Evolutionary conservation across 768 basidiomycete genomes (phyloP), one percentile per base, ranked within the genome.

Genomic region (Guyanaporus albipodus): DNA sequence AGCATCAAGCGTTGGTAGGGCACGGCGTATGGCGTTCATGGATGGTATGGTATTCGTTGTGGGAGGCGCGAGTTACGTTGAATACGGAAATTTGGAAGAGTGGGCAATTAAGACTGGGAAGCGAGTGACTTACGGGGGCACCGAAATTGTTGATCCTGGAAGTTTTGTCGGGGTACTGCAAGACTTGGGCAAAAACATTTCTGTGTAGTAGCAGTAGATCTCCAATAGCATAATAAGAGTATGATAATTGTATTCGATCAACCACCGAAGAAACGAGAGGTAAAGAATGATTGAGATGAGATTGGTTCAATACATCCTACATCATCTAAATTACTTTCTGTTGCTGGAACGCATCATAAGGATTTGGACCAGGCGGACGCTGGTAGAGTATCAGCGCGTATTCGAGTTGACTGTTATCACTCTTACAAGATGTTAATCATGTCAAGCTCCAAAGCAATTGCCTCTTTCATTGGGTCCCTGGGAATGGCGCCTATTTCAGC

Each of bases 51-150:
- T 99, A 4, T 99, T 99, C 56, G 73, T 97, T 24, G 94, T 99
- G 3, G 96, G 96, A 8, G 96, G 96, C 2, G 96, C 93, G 4
- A 88, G 93, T 14, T 95, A 97, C 60, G 92, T 98, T 42, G 96
- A 99, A 69, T 97, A 94, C 56, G 92, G 93, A 5, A 98, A 98
- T 64, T 68, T 99, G 49, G 83, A 87, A 65, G 95, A 98, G 67
- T 96, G 94, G 92, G 89, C 90, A 4, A 70, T 67, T 42, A 83
- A 81, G 68, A 80, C 82, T 6, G 90, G 89, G 12, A 91, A 91
- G 67, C 74, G 80, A 52, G 81, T 98, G 36, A 87, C 90, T 28
- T 99, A 99, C 64, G 96, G 96, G 15, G 90, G 91, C 17, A 98
- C 95, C 15, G 96, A 98, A 63, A 93, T 99, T 32, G 60, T 96